phyloP scores from a whole-genome alignment of 1,284 basidiomycete genomes.

The Ceratorhiza oryzae-sativae region DNA sequence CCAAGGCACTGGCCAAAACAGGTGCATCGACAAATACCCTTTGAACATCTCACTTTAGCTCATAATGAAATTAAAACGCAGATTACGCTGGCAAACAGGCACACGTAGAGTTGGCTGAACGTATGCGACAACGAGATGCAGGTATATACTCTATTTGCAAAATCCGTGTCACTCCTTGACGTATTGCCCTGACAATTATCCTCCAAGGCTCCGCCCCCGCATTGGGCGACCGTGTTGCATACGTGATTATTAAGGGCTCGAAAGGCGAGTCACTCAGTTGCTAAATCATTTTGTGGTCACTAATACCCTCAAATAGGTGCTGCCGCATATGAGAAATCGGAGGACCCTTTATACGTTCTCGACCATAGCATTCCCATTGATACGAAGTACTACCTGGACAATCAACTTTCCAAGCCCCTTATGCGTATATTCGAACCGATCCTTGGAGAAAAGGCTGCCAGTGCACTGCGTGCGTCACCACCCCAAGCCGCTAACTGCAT shows the following conservation, averaged over 20 bases:
- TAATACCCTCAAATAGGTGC: conserved; percentile 64
- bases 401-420: conserved; percentile 93
- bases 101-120: conserved; percentile 90
- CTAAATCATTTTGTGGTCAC: background rate
- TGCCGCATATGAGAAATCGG: conserved; percentile 97
- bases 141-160: conserved; percentile 55
- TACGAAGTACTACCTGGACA: conserved; percentile 95
- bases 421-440: conserved; percentile 99
- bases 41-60: background rate
- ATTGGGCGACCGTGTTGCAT: conserved; percentile 94
- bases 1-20: conserved; percentile 90
- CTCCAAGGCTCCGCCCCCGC: conserved; percentile 90
- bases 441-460: conserved; percentile 81
- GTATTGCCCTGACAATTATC: too few species aligned
- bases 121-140: conserved; percentile 94
- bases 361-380: conserved; percentile 97
- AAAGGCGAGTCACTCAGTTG: conserved; percentile 65
- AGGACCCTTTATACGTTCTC: conserved; percentile 93
- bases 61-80: conserved; percentile 47
- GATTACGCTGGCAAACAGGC: conserved; percentile 93
- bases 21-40: conserved; percentile 56
- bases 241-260: conserved; percentile 94
- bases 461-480: conserved; percentile 74
- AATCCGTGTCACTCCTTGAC: background rate
- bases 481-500: background rate